These are phyloP conservation scores for Pestalotiopsis sp. DNA, from an alignment of 2,329 filamentous ascomycete species.

Conservation along the genomic window DNA sequence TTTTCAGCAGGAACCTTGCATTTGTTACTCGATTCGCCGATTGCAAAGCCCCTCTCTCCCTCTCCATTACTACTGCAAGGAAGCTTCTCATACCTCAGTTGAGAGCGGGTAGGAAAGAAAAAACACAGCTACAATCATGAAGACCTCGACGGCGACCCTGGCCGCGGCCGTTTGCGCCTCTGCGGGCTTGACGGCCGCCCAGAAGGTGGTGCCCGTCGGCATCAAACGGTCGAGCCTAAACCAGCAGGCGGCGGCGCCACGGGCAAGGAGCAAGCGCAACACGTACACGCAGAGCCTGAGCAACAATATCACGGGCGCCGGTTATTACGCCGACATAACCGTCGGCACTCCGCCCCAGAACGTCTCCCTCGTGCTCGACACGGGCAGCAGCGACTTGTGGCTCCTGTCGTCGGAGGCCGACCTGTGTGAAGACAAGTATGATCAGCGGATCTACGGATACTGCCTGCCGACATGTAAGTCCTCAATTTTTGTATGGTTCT, in stretches of 20 bases:
- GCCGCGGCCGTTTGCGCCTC: not conserved
- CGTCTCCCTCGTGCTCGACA: conserved; percentile 60
- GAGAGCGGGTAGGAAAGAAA: not conserved
- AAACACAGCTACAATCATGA: not conserved
- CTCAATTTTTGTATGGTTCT: not conserved
- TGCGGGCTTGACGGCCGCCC: not conserved
- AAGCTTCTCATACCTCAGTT: too few relatives aligned
- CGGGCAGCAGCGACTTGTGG: conserved; percentile 67
- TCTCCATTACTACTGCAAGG: too few relatives aligned
- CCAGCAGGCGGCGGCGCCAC: not conserved
- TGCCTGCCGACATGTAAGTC: conserved; percentile 45
- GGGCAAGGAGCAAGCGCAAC: not conserved
- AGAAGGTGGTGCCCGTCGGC: conserved; percentile 8
- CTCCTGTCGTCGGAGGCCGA: conserved; percentile 42
- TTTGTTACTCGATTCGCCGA: too few relatives aligned
- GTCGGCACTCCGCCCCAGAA: conserved; percentile 61
- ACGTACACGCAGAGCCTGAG: conserved; percentile 5
- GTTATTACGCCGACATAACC: conserved; percentile 46
- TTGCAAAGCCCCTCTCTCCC: too few relatives aligned
- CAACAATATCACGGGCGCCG: conserved; percentile 11
- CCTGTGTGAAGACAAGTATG: conserved; percentile 38
- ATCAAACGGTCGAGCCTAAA: not conserved
- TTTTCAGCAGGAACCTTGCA: too few relatives aligned
- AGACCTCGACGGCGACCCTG: not conserved
- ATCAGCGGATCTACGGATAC: conserved; percentile 37